Percentiles rank a stretch among this genome's conserved stretches.
These are phyloP conservation scores for Penicillium desertorum DNA, from an alignment of 495 filamentous ascomycete genomes.

Conservation along the genomic window DNA sequence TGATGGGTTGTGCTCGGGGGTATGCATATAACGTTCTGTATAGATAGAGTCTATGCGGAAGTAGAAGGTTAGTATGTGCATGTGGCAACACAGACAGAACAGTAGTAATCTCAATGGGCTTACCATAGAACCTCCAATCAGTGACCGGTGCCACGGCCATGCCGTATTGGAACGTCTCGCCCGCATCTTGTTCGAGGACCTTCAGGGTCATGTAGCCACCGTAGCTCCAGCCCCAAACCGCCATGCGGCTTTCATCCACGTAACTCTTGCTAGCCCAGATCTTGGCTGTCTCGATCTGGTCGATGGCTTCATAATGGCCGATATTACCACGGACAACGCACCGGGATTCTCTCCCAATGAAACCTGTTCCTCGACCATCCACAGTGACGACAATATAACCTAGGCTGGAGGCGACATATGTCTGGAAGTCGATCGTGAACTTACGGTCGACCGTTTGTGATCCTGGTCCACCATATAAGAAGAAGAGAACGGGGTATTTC, in stretches of 20 bases:
- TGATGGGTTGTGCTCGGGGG: constrained; percentile 71
- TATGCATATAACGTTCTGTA: constrained; percentile 95
- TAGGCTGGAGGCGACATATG: constrained; percentile 79
- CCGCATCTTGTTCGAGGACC: constrained; percentile 86
- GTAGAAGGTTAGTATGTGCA: constrained; percentile 1
- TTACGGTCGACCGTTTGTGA: constrained; percentile 82
- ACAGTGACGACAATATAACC: constrained; percentile 97
- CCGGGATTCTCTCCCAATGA: constrained; percentile 79
- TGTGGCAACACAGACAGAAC: neutral
- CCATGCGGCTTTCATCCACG: constrained; percentile 76
- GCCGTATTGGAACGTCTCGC: constrained; percentile 87
- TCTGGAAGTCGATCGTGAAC: constrained; percentile 86
- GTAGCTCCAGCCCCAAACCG: constrained; percentile 98
- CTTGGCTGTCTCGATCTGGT: constrained; percentile 90
- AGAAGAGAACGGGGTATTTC: constrained; percentile 91
- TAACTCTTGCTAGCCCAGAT: constrained; percentile 81
- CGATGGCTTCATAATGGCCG: constrained; percentile 78
- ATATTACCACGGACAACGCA: constrained; percentile 80
- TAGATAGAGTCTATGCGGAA: constrained; percentile 73
- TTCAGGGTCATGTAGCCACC: constrained; percentile 98
- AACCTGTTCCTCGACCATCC: constrained; percentile 91
- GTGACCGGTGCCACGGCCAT: constrained; percentile 98
- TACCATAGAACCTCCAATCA: constrained; percentile 89
- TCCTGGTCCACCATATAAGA: constrained; percentile 86
- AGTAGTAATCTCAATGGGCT: constrained; percentile 1